Evolutionary conservation across 441 rosid species (phyloP), one percentile per base, ranked within the genome.

Genomic region (Pelargonium fulgidum): DNA sequence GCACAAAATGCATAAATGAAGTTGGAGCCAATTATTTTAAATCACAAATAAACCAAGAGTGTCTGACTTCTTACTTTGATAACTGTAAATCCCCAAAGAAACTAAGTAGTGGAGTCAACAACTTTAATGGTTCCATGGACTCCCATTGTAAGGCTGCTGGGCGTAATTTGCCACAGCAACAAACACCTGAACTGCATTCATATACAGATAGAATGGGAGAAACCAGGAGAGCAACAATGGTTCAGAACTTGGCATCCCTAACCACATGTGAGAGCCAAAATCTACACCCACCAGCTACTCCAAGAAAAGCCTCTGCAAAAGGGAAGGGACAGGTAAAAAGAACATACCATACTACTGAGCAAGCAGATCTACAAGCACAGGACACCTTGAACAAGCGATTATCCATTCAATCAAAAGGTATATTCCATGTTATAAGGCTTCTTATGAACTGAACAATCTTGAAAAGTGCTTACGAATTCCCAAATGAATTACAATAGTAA

Each of bases 321-420:
- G 77, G 58, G 72, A 75, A 75, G 56, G 70, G 78, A 61, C 72
- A 42, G 71, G 73, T 77, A 33, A 52, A 58, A 56, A 72, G 69
- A 71, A 59, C 50, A 62, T 69, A 33, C 63, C 73, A 73, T 62
- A 41, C 66, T 48, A 68, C 71, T 66, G 61, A 70, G 62, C 75
- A 78, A 74, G 73, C 66, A 68, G 68, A 50, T 79, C 77, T 63
- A 56, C 73, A 82, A 66, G 74, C 82, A 67, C 72, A 45, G 66
- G 72, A 70, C 65, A 50, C 71, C 62, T 45, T 24, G 41, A 67
- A 68, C 42, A 76, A 52, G 62, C 81, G 75, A 52, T 72, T 70
- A 52, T 59, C 82, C 68, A 77, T 66, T 59, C 80, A 72, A 73
- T 67, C 70, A 79, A 69, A 64, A 86, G 92, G 97, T 91, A 82